phyloP scores from a whole-genome alignment of 2,329 filamentous ascomycete genomes.

The Biscogniauxia sp. region DNA sequence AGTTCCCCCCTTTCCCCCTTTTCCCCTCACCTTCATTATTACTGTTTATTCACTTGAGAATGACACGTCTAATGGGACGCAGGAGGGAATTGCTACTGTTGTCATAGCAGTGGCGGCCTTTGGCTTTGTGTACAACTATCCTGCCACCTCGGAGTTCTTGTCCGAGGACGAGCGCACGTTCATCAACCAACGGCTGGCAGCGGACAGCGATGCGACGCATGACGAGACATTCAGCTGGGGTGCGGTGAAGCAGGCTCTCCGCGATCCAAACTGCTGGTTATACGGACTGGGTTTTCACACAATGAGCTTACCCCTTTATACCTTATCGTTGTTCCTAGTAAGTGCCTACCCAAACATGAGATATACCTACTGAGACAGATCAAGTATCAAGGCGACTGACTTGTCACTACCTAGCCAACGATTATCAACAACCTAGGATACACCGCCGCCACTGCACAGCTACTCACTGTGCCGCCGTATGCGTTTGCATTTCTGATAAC shows the following conservation, averaged over 20 bases:
- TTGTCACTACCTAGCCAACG: slow-evolving; percentile 37
- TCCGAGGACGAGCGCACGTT: slow-evolving; percentile 52
- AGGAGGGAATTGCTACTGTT: slow-evolving; percentile 57
- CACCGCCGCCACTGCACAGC: slow-evolving; percentile 49
- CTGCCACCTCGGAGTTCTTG: slow-evolving; percentile 57
- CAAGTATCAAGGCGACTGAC: slow-evolving; percentile 5
- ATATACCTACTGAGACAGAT: not conserved
- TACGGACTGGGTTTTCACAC: slow-evolving; percentile 72
- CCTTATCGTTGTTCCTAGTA: slow-evolving; percentile 53
- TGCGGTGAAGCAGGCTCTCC: slow-evolving; percentile 61
- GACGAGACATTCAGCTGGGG: slow-evolving; percentile 68
- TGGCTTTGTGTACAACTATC: slow-evolving; percentile 67
- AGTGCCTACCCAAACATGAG: slow-evolving; percentile 16
- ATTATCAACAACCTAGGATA: slow-evolving; percentile 56
- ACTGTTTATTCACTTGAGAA: too few relatives aligned
- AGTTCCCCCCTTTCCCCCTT: slow-evolving; percentile 10
- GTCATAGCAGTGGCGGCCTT: slow-evolving; percentile 48
- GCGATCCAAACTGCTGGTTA: slow-evolving; percentile 69
- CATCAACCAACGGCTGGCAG: slow-evolving; percentile 61
- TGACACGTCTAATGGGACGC: slow-evolving; percentile 4
- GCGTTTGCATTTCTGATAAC: slow-evolving; percentile 61
- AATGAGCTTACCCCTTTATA: slow-evolving; percentile 63
- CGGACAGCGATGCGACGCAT: slow-evolving; percentile 67
- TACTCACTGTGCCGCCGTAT: slow-evolving; percentile 64
- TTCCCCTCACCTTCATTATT: too few relatives aligned